Base-by-base conservation (phyloP, 192 early-diverging fungal species). In the Entomortierella parvispora region DNA sequence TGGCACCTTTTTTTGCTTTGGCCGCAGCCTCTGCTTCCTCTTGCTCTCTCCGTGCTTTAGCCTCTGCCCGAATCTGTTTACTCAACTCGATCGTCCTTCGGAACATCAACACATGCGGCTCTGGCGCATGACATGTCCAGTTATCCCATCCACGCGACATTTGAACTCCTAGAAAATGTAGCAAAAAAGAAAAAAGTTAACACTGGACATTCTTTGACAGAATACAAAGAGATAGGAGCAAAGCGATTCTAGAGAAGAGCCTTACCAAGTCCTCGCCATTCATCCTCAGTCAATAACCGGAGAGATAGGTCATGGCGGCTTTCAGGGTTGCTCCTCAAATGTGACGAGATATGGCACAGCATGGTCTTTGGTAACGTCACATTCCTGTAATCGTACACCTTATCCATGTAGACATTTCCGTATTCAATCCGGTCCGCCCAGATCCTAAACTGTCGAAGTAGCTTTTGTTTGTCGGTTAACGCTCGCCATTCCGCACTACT, bases 31-130 rank as follows among this genome's bases (percentile, higher is more conserved):
- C 26, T 46, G 40, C 37, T 26, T 29, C 14, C 2, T 42, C 60
- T 11, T 42, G 43, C 14, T 22, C 22, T 22, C 40, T 28, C 34
- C 20, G 32, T 26, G 37, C 48, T 14, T 17, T 29, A 43, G 45
- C 32, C 52, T 51, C 8, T 25, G 53, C 25, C 33, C 42, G 18
- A 12, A 77, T 14, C 22, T 26, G 7, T 1, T n/a, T 37, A 2
- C 65, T 54, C 0, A 34, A 20, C 20, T 22, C 65, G 20, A 55
- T 28, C 14, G 65, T 40, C 28, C 74, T 33, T 48, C 65, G 58
- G 61, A 77, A 77, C 43, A 68, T 14, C n/a, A 77, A 15, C 5
- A 77, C 51, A n/a, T 77, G 74, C 20, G 74, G 74, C 40, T 77
- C 74, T 8, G 74, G 74, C 22, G 44, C 74, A 44, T 77, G 74